Evolutionary conservation across 345 rosid species (phyloP).

Genomic region (Balakata baccata): DNA sequence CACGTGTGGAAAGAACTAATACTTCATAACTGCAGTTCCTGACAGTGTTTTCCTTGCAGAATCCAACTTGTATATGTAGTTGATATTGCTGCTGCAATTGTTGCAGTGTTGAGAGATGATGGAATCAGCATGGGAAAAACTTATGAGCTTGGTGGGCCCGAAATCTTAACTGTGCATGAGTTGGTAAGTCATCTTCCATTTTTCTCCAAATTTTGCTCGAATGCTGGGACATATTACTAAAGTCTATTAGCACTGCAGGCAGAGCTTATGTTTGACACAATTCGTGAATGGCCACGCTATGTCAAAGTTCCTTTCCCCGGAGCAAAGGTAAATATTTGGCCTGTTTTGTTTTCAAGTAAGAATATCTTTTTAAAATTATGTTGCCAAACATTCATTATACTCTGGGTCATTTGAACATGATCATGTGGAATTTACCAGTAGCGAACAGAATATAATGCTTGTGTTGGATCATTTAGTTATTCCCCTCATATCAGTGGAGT

Average conservation of each 20-base stretch:
- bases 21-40: neutral
- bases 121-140: slow-evolving; percentile 90
- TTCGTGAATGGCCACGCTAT: slow-evolving; percentile 93
- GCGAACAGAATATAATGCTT: neutral
- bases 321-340: slow-evolving; percentile 65
- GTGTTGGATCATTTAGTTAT: neutral
- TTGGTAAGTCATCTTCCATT: slow-evolving; percentile 53
- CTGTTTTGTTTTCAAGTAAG: neutral
- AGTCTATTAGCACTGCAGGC: slow-evolving; percentile 56
- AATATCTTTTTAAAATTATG: neutral
- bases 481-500: neutral
- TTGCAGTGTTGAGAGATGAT: slow-evolving; percentile 88
- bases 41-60: slow-evolving; percentile 48
- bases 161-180: slow-evolving; percentile 65
- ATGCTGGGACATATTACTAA: slow-evolving; percentile 22
- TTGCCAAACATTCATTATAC: neutral
- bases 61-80: slow-evolving; percentile 92
- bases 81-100: slow-evolving; percentile 88
- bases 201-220: slow-evolving; percentile 10
- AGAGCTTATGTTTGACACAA: slow-evolving; percentile 74
- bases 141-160: slow-evolving; percentile 97
- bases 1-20: neutral
- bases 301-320: slow-evolving; percentile 80
- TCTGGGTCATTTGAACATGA: neutral
- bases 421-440: neutral